A percentile compares a stretch with the other conserved stretches of the same genome.
These are phyloP conservation scores for Epichloe uncinata DNA, from an alignment of 2,329 filamentous ascomycete species.

Conservation along the genomic window DNA sequence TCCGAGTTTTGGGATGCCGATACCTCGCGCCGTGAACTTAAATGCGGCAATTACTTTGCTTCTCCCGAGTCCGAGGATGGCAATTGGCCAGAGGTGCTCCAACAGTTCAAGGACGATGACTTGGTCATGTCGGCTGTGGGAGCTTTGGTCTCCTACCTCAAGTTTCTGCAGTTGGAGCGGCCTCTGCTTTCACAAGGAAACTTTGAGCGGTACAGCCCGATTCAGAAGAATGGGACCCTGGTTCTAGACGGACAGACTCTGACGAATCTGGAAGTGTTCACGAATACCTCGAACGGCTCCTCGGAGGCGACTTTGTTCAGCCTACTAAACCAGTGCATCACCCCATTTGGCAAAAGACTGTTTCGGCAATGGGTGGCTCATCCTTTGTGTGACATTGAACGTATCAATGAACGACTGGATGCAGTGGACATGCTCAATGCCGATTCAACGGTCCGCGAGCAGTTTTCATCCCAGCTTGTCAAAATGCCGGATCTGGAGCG, in stretches of 20 bases:
- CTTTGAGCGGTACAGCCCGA: conserved; percentile 85
- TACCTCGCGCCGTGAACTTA: conserved; percentile 66
- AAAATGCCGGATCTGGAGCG: conserved; percentile 92
- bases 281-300: conserved; percentile 81
- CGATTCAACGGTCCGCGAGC: conserved; percentile 66
- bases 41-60: conserved; percentile 66
- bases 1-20: conserved; percentile 89
- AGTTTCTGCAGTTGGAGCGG: conserved; percentile 75
- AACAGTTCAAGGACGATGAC: conserved; percentile 63
- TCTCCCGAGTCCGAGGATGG: conserved; percentile 42
- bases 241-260: conserved; percentile 92
- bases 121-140: conserved; percentile 83
- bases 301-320: conserved; percentile 77
- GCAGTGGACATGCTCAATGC: conserved; percentile 88
- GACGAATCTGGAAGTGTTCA: conserved; percentile 95
- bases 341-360: conserved; percentile 90
- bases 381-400: conserved; percentile 70
- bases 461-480: conserved; percentile 75
- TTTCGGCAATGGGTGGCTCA: conserved; percentile 97
- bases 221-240: conserved; percentile 76
- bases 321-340: conserved; percentile 86
- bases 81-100: conserved; percentile 62
- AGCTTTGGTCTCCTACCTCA: conserved; percentile 75
- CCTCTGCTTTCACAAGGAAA: conserved; percentile 81
- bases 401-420: conserved; percentile 88